Evolutionary conservation across 257 asterid genomes (phyloP), one percentile per base, ranked within the genome.

Genomic region (Nicotiana tabacum): DNA sequence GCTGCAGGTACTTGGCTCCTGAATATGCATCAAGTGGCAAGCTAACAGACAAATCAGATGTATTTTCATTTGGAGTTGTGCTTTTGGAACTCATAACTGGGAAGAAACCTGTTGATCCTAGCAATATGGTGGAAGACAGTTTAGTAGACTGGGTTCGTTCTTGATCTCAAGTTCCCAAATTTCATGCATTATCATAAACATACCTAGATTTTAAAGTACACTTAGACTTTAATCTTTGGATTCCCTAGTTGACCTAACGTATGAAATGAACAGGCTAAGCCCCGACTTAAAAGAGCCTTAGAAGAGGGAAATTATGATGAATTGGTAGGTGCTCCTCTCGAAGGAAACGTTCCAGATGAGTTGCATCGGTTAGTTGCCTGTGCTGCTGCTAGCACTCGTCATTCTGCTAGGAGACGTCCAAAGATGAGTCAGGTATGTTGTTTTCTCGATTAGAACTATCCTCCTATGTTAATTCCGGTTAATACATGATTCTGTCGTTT

Each of bases 1-100:
- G 43, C 62, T 77, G 55, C 86, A 95, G 99, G 89, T 95, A 95
- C 88, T 32, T 94, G 48, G 99, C 99, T 77, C 99, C 99, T 2
- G 98, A 95, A 81, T 95, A 95, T 81, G 99, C 98, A 85, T 92
- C 98, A 24, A 95, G 96, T 66, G 98, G 99, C 17, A 95, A 92
- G 89, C 86, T 94, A 66, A 84, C 95, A 0, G 97, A 95, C 39
- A 95, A 94, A 80, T 95, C 99, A 0, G 99, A 95, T 74, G 98
- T 94, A 39, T 94, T 94, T 87, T 95, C 99, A 77, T 95, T 89
- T 56, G 99, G 99, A 7, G 97, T 95, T 39, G 93, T 95, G 99
- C 95, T 95, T 32, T 89, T 95, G 72, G 99, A 95, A 83, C 91
- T 95, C 39, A 87, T 95, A 81, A 95, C 99, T 0, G 99, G 99